A percentile compares a stretch with the other conserved stretches of the same genome.
These are phyloP conservation scores for Fusarium sp. DNA, from an alignment of 2,329 filamentous ascomycete genomes.

Conservation along the genomic window DNA sequence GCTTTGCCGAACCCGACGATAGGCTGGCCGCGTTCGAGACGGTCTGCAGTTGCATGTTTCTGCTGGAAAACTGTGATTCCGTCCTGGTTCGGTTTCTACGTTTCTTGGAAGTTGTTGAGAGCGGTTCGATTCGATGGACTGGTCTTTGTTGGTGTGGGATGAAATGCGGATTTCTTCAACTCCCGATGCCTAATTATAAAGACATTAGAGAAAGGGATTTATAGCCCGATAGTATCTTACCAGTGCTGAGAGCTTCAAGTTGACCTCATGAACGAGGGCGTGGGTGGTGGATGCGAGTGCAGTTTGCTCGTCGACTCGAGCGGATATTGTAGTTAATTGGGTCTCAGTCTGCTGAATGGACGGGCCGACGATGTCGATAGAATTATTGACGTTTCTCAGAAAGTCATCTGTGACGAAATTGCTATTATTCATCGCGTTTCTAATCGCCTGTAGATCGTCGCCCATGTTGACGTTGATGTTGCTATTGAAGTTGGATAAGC, in stretches of 20 bases:
- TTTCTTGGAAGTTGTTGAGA: too few species aligned
- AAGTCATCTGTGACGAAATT: not conserved
- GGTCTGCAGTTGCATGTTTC: not conserved
- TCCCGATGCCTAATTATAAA: too few species aligned
- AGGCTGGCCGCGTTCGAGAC: not conserved
- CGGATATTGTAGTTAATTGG: not conserved
- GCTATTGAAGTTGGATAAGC: not conserved
- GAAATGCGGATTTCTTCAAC: too few species aligned
- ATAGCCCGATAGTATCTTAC: too few species aligned
- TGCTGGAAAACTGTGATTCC: not conserved
- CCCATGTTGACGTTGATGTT: not conserved
- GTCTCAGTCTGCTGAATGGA: accelerated
- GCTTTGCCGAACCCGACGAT: not conserved
- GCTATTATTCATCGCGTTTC: accelerated
- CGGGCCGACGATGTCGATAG: accelerated
- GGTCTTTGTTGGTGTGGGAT: too few species aligned
- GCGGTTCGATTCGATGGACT: too few species aligned
- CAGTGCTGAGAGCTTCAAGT: too few species aligned
- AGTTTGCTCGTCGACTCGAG: not conserved
- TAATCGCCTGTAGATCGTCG: not conserved
- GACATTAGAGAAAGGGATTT: too few species aligned
- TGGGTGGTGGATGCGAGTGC: not conserved
- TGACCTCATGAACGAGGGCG: not conserved
- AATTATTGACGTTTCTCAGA: not conserved
- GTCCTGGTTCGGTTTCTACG: too few species aligned